A percentile compares a stretch with the other conserved stretches of the same genome.
Evolutionary conservation across 2,329 filamentous ascomycete species (phyloP).

Genomic region (Sclerotinia borealis): DNA sequence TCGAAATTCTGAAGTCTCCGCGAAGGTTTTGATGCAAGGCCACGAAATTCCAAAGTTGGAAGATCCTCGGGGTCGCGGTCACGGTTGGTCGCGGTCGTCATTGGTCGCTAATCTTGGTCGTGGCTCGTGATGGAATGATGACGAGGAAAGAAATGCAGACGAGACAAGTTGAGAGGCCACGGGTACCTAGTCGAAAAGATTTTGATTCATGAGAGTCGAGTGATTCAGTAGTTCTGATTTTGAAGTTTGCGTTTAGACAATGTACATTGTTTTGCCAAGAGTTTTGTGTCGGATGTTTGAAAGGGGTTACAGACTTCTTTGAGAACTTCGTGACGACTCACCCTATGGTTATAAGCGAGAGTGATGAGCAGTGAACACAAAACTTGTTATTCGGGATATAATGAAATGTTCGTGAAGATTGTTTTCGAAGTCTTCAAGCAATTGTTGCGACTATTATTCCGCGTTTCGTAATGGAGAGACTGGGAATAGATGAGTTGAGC

Average conservation of each 20-base stretch:
- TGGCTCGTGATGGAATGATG: too few species aligned
- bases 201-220: neutral
- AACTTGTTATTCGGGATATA: neutral
- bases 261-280: neutral
- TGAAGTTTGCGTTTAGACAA: neutral
- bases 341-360: too few species aligned
- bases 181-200: neutral
- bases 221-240: neutral
- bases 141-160: neutral
- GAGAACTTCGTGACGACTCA: neutral
- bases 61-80: constrained; percentile 1
- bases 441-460: neutral
- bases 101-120: too few species aligned
- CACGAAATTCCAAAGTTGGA: neutral
- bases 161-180: too few species aligned
- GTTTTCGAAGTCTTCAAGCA: neutral
- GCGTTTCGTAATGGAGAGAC: neutral
- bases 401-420: neutral
- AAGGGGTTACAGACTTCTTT: neutral
- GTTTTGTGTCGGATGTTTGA: neutral
- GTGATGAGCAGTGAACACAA: too few species aligned
- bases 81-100: neutral
- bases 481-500: neutral
- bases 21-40: neutral
- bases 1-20: neutral